These are phyloP conservation scores for Grigorovia yakushimaensis DNA, from an alignment of 805 yeast genomes.

Conservation along the genomic window DNA sequence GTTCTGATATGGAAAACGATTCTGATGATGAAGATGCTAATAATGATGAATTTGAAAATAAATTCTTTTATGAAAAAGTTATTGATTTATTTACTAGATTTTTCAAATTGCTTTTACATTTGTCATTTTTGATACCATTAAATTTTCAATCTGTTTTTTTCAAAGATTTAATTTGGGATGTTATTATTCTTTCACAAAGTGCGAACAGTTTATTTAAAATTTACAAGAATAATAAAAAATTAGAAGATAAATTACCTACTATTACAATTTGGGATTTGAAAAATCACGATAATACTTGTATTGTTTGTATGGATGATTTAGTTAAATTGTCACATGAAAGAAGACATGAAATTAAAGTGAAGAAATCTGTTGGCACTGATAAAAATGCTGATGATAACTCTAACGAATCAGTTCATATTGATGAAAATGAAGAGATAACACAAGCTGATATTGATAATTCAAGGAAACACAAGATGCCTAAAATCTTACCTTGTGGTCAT, in stretches of 20 bases:
- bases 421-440: neutral
- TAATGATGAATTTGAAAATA: constrained; percentile 26
- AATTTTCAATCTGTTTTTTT: constrained; percentile 39
- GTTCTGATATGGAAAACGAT: neutral
- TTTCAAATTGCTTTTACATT: constrained; percentile 37
- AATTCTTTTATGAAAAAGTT: constrained; percentile 47
- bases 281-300: constrained; percentile 63
- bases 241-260: constrained; percentile 52
- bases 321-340: constrained; percentile 20
- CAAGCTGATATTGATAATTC: constrained; percentile 7
- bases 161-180: constrained; percentile 38
- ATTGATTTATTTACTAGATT: constrained; percentile 45
- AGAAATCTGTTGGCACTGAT: too few species aligned
- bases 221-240: constrained; percentile 41
- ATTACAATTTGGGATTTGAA: constrained; percentile 56
- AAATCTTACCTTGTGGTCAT: constrained; percentile 75
- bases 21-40: constrained; percentile 39
- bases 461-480: constrained; percentile 39
- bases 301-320: constrained; percentile 91
- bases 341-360: neutral
- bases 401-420: constrained; percentile 2
- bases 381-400: neutral
- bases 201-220: constrained; percentile 32
- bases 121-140: constrained; percentile 38
- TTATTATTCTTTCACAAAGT: constrained; percentile 27